Percentiles rank a stretch among this genome's conserved stretches.
Evolutionary conservation across 164 flowering plant genomes (phyloP).

Genomic region (Protea cynaroides): DNA sequence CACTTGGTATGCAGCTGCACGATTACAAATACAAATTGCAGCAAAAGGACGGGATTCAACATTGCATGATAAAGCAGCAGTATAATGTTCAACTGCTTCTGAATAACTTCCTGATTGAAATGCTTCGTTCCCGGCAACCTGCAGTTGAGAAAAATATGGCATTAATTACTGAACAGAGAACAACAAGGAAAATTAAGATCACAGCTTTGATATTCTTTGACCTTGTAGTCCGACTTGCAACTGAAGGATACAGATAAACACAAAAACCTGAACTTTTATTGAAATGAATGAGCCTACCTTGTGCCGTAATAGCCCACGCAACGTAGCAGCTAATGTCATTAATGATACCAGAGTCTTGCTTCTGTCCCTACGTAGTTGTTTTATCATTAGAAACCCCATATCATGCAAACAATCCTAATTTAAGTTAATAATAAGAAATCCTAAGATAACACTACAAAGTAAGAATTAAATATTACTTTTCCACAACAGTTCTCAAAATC

Average conservation of each 20-base stretch:
- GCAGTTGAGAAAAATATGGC: slow-evolving; percentile 12
- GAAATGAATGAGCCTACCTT: slow-evolving; percentile 43
- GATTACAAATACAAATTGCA: slow-evolving; percentile 92
- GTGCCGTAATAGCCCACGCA: slow-evolving; percentile 54
- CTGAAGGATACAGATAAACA: not conserved
- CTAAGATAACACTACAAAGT: too few relatives aligned
- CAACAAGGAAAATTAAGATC: too few relatives aligned
- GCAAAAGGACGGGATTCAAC: slow-evolving; percentile 80
- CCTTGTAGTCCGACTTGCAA: not conserved
- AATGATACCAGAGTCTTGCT: slow-evolving; percentile 34
- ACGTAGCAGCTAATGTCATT: slow-evolving; percentile 39
- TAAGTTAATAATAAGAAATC: slow-evolving; percentile 3
- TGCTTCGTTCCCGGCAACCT: slow-evolving; percentile 90
- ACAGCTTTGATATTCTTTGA: not conserved
- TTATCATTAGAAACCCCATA: slow-evolving; percentile 8
- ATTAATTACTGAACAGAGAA: too few relatives aligned
- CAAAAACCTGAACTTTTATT: not conserved
- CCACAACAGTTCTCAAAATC: slow-evolving; percentile 20
- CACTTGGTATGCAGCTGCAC: slow-evolving; percentile 94
- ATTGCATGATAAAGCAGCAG: slow-evolving; percentile 69
- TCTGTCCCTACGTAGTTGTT: slow-evolving; percentile 26
- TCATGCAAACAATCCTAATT: not conserved
- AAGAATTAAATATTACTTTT: slow-evolving; percentile 31
- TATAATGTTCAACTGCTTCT: slow-evolving; percentile 87
- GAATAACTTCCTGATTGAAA: slow-evolving; percentile 56